phyloP scores from a whole-genome alignment of 495 filamentous ascomycete species.

The Aspergillus hancockii region DNA sequence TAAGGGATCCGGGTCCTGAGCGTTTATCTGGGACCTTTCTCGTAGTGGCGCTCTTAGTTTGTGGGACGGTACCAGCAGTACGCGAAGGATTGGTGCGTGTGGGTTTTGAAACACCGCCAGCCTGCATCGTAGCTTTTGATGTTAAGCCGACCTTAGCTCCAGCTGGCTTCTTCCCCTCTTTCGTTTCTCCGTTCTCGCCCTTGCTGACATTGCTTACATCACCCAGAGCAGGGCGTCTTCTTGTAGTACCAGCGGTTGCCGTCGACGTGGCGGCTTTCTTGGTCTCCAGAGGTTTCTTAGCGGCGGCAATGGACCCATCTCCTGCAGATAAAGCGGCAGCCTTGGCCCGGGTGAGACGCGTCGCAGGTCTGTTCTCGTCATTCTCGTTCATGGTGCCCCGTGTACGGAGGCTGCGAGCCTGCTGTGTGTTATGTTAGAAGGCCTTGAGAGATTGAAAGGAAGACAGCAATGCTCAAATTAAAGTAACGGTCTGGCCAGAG shows the following conservation, averaged over 20 bases:
- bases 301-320: conserved; percentile 50
- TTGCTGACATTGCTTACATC: conserved; percentile 96
- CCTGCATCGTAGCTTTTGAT: conserved; percentile 71
- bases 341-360: conserved; percentile 90
- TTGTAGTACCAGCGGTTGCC: conserved; percentile 45
- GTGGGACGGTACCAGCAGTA: conserved; percentile 46
- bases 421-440: conserved; percentile 20
- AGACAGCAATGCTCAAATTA: conserved; percentile 16
- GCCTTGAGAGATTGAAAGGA: not conserved
- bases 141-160: conserved; percentile 62
- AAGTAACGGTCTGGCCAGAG: not conserved
- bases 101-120: conserved; percentile 78
- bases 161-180: conserved; percentile 69
- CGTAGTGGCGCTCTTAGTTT: conserved; percentile 61
- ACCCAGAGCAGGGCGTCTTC: conserved; percentile 77
- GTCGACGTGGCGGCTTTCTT: conserved; percentile 69
- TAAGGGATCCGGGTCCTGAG: conserved; percentile 70
- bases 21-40: conserved; percentile 65
- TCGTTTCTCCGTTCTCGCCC: conserved; percentile 59
- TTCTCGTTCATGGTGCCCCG: conserved; percentile 85
- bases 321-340: conserved; percentile 66
- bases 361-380: conserved; percentile 80
- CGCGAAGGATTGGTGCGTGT: conserved; percentile 65
- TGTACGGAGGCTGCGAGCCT: conserved; percentile 59
- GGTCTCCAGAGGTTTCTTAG: conserved; percentile 73